phyloP scores from a whole-genome alignment of 345 rosid genomes.

The Syzygium jambos region DNA sequence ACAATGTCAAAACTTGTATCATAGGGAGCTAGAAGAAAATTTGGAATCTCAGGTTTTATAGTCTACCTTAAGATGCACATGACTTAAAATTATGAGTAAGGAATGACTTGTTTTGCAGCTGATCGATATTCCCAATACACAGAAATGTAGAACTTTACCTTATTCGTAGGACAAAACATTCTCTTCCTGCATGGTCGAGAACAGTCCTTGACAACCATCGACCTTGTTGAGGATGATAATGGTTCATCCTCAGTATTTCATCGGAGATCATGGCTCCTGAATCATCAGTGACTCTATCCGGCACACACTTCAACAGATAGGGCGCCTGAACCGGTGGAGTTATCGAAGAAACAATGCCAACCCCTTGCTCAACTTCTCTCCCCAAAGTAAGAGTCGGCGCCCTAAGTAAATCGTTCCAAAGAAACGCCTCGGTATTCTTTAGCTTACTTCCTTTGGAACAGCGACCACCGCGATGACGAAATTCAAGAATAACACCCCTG shows the following conservation, averaged over 20 bases:
- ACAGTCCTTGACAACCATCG: constrained; percentile 92
- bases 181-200: constrained; percentile 85
- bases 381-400: constrained; percentile 49
- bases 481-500: constrained; percentile 50
- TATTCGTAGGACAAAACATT: constrained; percentile 69
- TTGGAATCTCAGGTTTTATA: neutral
- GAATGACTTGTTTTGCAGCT: neutral
- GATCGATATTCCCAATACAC: neutral
- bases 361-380: constrained; percentile 33
- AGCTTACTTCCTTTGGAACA: constrained; percentile 37
- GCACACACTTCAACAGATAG: constrained; percentile 77
- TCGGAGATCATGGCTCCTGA: constrained; percentile 92
- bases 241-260: constrained; percentile 55
- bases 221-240: constrained; percentile 76
- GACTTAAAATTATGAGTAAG: neutral
- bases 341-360: constrained; percentile 47
- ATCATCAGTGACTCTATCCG: constrained; percentile 86
- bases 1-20: neutral
- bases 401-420: constrained; percentile 75
- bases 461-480: constrained; percentile 23
- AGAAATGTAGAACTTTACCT: constrained; percentile 26
- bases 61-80: neutral
- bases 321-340: constrained; percentile 90
- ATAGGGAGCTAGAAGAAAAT: neutral
- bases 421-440: constrained; percentile 26